These are phyloP conservation scores for Candida suzukii DNA, from an alignment of 805 yeast species.

Conservation along the genomic window DNA sequence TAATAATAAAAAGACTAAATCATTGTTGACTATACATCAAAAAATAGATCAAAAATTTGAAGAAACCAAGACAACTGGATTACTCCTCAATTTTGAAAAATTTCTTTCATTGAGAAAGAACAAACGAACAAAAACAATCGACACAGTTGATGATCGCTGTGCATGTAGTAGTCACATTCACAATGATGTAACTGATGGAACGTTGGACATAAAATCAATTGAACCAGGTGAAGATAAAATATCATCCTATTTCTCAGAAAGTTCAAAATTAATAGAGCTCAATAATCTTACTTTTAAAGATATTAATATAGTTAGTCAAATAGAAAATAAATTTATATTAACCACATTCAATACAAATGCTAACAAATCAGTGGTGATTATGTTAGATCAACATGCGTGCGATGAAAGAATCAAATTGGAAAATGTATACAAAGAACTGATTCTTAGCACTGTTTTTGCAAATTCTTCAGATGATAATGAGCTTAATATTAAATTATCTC, in stretches of 20 bases:
- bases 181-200: too few species aligned
- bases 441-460: conserved; percentile 16
- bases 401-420: conserved; percentile 73
- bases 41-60: background rate
- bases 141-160: too few species aligned
- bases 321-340: conserved; percentile 60
- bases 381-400: conserved; percentile 79
- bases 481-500: conserved; percentile 7
- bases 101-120: background rate
- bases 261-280: conserved; percentile 7
- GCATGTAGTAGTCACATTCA: too few species aligned
- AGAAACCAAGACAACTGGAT: background rate
- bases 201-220: background rate
- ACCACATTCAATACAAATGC: conserved; percentile 15
- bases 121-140: too few species aligned
- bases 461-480: background rate
- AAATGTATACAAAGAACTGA: conserved; percentile 29
- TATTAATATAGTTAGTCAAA: conserved; percentile 42
- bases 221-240: background rate
- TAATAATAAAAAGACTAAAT: too few species aligned
- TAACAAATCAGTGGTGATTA: conserved; percentile 21
- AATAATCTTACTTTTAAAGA: conserved; percentile 13
- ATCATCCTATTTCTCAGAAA: conserved; percentile 4
- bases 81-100: background rate
- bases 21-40: background rate